Evolutionary conservation across 2,329 filamentous ascomycete genomes (phyloP).

Genomic region (Fusarium domesticum): DNA sequence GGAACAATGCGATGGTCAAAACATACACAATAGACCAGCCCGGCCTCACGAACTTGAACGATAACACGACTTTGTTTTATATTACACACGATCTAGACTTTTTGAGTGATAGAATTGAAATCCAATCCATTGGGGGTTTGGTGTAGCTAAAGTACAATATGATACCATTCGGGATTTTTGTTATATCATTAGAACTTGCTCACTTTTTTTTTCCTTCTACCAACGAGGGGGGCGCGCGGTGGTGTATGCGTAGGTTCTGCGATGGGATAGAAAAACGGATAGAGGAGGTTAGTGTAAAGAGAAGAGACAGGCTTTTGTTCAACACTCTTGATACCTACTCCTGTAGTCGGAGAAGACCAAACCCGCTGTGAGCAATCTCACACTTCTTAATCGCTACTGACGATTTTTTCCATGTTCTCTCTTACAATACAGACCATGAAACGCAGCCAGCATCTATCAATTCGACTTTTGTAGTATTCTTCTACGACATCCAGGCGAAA

Average conservation of each 20-base stretch:
- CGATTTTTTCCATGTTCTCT: neutral
- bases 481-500: constrained; percentile 1
- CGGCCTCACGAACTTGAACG: constrained; percentile 8
- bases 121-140: neutral
- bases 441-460: neutral
- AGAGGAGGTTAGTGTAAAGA: too few relatives aligned
- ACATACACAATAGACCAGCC: too few relatives aligned
- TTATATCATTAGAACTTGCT: neutral
- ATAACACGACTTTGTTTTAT: constrained; percentile 7
- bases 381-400: too few relatives aligned
- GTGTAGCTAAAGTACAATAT: neutral
- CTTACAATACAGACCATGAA: neutral
- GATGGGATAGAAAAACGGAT: too few relatives aligned
- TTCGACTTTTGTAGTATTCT: neutral
- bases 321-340: too few relatives aligned
- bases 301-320: too few relatives aligned
- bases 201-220: constrained; percentile 5
- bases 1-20: too few relatives aligned
- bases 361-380: too few relatives aligned
- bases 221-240: too few relatives aligned
- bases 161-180: neutral
- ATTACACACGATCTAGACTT: neutral
- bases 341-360: too few relatives aligned
- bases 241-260: too few relatives aligned
- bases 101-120: neutral